A percentile compares a stretch with the other conserved stretches of the same genome.
Conservation (phyloP, 2,329 filamentous ascomycete species). For the Alternaria triticina region DNA sequence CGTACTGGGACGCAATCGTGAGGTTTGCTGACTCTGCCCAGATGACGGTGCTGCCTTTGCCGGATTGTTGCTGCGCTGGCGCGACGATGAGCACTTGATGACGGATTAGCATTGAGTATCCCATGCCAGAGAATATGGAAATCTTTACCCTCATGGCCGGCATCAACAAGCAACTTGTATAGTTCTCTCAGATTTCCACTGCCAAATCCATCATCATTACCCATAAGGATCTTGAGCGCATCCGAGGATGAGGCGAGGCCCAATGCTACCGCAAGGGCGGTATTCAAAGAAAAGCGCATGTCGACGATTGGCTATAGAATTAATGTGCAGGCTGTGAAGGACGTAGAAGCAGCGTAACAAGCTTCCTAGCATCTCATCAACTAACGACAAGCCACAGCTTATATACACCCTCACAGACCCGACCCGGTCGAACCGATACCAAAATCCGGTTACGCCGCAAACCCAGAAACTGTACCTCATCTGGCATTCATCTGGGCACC, state of each 20-base stretch:
- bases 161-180: slow-evolving; percentile 35
- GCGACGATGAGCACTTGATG: slow-evolving; percentile 51
- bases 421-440: not conserved
- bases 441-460: not conserved
- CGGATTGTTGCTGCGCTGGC: slow-evolving; percentile 53
- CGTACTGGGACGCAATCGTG: slow-evolving; percentile 52
- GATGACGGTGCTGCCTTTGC: slow-evolving; percentile 53
- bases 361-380: not conserved
- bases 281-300: slow-evolving; percentile 24
- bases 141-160: slow-evolving; percentile 33
- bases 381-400: not conserved
- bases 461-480: not conserved
- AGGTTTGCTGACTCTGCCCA: slow-evolving; percentile 55
- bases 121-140: not conserved
- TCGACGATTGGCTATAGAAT: not conserved
- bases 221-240: slow-evolving; percentile 46
- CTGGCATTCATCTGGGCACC: not conserved
- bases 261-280: slow-evolving; percentile 24
- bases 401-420: not conserved
- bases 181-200: slow-evolving; percentile 46
- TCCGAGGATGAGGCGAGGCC: slow-evolving; percentile 20
- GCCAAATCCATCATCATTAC: slow-evolving; percentile 51
- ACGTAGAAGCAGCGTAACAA: not conserved
- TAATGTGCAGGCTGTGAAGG: not conserved
- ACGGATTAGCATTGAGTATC: not conserved